Evolutionary conservation across 2,329 filamentous ascomycete species (phyloP).

Genomic region (Alternaria sp.): DNA sequence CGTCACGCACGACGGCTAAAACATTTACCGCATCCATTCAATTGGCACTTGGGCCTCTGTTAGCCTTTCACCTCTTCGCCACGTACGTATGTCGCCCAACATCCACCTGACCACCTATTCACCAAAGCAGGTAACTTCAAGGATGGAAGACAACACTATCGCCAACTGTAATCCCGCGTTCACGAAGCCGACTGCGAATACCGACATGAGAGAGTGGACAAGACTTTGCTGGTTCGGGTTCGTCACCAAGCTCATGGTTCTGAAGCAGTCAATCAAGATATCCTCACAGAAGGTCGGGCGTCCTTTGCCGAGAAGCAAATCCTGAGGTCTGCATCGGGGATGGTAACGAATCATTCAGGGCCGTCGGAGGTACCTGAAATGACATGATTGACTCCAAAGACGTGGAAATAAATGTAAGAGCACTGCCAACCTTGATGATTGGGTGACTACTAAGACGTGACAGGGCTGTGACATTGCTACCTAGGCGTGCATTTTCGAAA

Average conservation of each 20-base stretch:
- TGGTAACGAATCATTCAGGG: fast-evolving
- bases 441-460: no score
- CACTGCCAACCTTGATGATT: fast-evolving
- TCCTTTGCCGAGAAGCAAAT: not conserved
- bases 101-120: no score
- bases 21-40: not conserved
- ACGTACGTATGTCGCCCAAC: not conserved
- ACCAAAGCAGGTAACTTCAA: not conserved
- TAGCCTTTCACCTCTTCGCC: not conserved
- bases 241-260: not conserved
- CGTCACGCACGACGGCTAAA: fast-evolving
- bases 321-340: fast-evolving
- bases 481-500: fast-evolving
- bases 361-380: fast-evolving
- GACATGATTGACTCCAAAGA: fast-evolving
- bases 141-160: not conserved
- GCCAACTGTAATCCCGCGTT: not conserved
- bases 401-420: fast-evolving
- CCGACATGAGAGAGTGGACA: not conserved
- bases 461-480: no score
- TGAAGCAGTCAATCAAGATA: not conserved
- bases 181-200: not conserved
- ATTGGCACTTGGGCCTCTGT: not conserved
- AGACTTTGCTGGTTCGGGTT: not conserved
- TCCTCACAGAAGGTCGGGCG: not conserved